These are phyloP conservation scores for Amanita inopinata DNA, from an alignment of 768 basidiomycete species.

Conservation along the genomic window DNA sequence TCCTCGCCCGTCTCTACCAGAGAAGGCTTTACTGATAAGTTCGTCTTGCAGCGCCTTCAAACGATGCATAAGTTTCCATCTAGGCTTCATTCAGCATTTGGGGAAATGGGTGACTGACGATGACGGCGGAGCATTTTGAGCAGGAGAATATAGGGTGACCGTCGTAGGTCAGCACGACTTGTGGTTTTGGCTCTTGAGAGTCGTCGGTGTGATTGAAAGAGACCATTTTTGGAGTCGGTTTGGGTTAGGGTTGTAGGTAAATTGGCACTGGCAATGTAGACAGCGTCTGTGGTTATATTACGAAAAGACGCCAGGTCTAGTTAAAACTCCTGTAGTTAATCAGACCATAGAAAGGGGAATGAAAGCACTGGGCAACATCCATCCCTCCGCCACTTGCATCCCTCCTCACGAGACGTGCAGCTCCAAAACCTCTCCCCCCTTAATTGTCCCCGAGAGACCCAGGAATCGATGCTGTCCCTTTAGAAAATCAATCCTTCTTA, in stretches of 20 bases:
- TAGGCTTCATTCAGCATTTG: background rate
- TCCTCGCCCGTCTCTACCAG: slow-evolving; percentile 74
- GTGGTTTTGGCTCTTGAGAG: slow-evolving; percentile 27
- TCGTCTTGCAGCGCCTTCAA: slow-evolving; percentile 72
- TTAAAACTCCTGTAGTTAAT: too few species aligned
- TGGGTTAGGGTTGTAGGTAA: background rate
- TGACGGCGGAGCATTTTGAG: slow-evolving; percentile 56
- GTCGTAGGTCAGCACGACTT: slow-evolving; percentile 51
- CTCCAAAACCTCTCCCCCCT: slow-evolving; percentile 34
- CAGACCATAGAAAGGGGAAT: too few species aligned
- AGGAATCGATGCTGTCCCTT: slow-evolving; percentile 35
- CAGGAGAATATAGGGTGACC: slow-evolving; percentile 66
- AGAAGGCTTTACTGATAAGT: slow-evolving; percentile 77
- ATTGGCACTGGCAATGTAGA: background rate
- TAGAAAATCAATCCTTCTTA: slow-evolving; percentile 50
- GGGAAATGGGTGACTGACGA: slow-evolving; percentile 34
- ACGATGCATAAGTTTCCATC: slow-evolving; percentile 1
- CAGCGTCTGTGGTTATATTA: too few species aligned
- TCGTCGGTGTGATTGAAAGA: slow-evolving; percentile 24
- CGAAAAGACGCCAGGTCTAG: too few species aligned
- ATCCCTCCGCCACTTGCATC: too few species aligned
- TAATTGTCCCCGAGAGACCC: slow-evolving; percentile 37
- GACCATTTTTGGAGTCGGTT: slow-evolving; percentile 6
- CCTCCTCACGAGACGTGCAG: slow-evolving; percentile 23
- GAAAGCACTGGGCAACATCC: too few species aligned